Evolutionary conservation across 371 early-diverging fungal species (phyloP).

Genomic region (Mortierella sp.): DNA sequence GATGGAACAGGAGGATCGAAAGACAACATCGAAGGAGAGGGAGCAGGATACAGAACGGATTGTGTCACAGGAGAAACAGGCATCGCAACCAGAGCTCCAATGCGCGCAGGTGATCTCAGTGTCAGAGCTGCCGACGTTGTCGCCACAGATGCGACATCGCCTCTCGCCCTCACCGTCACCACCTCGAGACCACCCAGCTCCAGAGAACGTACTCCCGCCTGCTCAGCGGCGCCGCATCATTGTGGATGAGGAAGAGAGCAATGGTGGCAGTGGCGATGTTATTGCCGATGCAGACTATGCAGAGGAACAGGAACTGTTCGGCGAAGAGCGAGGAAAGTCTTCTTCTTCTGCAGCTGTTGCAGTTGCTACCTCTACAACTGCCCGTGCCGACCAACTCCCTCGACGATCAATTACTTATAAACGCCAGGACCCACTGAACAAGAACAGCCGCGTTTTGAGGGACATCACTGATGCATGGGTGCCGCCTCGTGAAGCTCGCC

Average conservation of each 20-base stretch:
- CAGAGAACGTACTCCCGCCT: not conserved
- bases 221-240: constrained; percentile 3
- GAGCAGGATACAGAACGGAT: not conserved
- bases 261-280: not conserved
- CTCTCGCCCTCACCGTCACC: not conserved
- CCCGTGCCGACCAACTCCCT: not conserved
- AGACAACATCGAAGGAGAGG: not conserved
- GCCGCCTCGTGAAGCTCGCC: not conserved
- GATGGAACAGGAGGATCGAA: not conserved
- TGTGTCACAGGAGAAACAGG: not conserved
- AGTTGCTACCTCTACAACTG: not conserved
- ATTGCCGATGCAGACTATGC: not conserved
- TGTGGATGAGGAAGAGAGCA: not conserved
- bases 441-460: not conserved
- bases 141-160: not conserved
- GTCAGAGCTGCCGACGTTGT: not conserved
- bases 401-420: not conserved
- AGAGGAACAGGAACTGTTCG: not conserved
- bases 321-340: not conserved
- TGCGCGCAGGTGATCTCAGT: not conserved
- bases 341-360: not conserved
- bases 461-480: not conserved
- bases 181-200: not conserved
- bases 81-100: not conserved
- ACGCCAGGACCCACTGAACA: not conserved